Conservation (phyloP, 257 asterid species). For the Leonotis leonurus region DNA sequence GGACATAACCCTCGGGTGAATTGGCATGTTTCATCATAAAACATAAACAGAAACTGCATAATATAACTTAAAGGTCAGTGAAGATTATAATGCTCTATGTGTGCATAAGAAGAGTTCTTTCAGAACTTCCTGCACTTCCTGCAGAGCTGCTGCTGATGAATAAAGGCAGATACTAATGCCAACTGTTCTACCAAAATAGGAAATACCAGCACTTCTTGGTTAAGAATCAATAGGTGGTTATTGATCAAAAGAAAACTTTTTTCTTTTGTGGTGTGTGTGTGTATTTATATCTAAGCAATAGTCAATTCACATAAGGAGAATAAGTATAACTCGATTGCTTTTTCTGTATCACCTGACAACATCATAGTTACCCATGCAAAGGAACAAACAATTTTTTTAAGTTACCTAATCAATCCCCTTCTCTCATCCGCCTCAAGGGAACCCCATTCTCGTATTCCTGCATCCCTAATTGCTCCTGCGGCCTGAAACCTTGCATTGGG, state of each 20-base stretch:
- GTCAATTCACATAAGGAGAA: not conserved
- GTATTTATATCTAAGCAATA: not conserved
- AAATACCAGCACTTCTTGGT: no score
- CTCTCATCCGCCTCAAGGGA: slow-evolving; percentile 60
- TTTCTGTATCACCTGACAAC: not conserved
- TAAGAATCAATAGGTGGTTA: no score
- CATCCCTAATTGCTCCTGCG: slow-evolving; percentile 89
- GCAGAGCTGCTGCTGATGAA: slow-evolving; percentile 9
- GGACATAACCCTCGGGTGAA: slow-evolving; percentile 79
- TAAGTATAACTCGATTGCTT: no score
- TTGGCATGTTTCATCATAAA: slow-evolving; percentile 68
- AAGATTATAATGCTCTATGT: slow-evolving; percentile 5
- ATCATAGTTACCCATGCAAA: not conserved
- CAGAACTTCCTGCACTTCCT: not conserved
- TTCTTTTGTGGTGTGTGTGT: no score
- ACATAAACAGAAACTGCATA: slow-evolving; percentile 78
- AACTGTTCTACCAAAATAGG: no score
- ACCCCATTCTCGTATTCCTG: slow-evolving; percentile 93
- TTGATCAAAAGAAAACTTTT: no score
- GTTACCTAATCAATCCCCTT: slow-evolving; percentile 74
- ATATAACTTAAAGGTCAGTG: slow-evolving; percentile 14
- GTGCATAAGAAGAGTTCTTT: slow-evolving; percentile 14
- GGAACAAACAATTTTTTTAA: slow-evolving; percentile 7
- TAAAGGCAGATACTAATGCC: not conserved
- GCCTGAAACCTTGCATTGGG: slow-evolving; percentile 93